A percentile compares a stretch with the other conserved stretches of the same genome.
Conservation (phyloP, 371 early-diverging fungal genomes). For the Apophysomyces ossiformis region DNA sequence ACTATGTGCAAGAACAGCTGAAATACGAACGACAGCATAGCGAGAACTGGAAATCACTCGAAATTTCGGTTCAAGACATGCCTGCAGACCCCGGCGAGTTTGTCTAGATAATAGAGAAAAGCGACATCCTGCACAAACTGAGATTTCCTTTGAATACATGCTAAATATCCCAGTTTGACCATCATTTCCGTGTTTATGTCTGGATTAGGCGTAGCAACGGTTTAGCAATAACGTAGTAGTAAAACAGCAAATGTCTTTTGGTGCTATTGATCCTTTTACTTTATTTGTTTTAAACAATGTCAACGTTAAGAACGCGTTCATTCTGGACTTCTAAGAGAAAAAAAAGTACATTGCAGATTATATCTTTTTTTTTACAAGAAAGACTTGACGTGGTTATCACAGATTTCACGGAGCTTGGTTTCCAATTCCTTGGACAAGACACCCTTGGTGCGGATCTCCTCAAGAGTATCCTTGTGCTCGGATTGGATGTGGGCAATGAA, state of each 20-base stretch:
- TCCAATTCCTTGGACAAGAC: slow-evolving; percentile 58
- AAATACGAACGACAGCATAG: slow-evolving; percentile 53
- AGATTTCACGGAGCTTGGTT: slow-evolving; percentile 75
- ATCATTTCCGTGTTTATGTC: no score
- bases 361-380: slow-evolving; percentile 54
- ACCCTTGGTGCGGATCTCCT: slow-evolving; percentile 82
- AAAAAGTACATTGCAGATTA: neutral
- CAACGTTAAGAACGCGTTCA: neutral
- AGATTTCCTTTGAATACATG: no score
- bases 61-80: slow-evolving; percentile 27
- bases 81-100: slow-evolving; percentile 27
- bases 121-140: no score
- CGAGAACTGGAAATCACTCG: slow-evolving; percentile 66
- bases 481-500: no score
- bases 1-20: slow-evolving; percentile 62
- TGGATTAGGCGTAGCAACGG: no score
- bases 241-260: neutral
- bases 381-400: slow-evolving; percentile 76
- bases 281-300: slow-evolving; percentile 6
- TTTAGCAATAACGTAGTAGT: no score
- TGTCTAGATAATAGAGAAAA: slow-evolving; percentile 2
- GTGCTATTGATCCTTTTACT: neutral
- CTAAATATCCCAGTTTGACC: no score
- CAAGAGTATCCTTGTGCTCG: slow-evolving; percentile 30
- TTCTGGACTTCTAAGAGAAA: slow-evolving; percentile 3